Conservation (phyloP, 257 asterid species). For the Gardenia jasminoides region DNA sequence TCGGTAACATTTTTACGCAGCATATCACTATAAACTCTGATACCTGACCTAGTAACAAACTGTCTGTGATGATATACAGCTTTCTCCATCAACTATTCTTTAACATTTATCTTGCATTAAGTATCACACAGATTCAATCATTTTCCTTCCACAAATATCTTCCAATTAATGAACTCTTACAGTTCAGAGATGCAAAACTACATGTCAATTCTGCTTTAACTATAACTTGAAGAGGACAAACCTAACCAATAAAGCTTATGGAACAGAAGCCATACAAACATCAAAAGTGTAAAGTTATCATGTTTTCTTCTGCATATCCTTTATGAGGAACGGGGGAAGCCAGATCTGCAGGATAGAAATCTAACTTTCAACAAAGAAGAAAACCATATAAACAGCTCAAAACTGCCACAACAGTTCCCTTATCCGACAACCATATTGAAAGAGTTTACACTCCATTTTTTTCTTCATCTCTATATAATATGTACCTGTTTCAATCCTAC, state of each 20-base stretch:
- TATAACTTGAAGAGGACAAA: no score
- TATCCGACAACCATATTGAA: not conserved
- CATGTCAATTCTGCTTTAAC: not conserved
- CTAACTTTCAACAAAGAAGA: no score
- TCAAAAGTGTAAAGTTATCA: not conserved
- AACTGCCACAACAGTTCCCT: not conserved
- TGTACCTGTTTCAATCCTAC: no score
- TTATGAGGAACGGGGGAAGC: no score
- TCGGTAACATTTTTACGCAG: not conserved
- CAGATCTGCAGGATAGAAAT: no score
- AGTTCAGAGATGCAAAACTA: not conserved
- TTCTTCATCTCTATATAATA: no score
- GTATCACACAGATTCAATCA: no score
- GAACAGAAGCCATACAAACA: not conserved
- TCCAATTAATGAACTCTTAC: no score
- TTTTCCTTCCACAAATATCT: not conserved
- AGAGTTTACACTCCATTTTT: not conserved
- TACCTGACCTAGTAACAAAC: not conserved
- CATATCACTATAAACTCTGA: not conserved
- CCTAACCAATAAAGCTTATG: no score
- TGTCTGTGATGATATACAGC: not conserved
- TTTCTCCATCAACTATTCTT: no score
- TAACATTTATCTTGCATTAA: no score
- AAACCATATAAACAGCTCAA: not conserved
- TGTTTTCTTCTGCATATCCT: no score